Evolutionary conservation across 2,329 filamentous ascomycete genomes (phyloP).

Genomic region (Epichloe typhina): DNA sequence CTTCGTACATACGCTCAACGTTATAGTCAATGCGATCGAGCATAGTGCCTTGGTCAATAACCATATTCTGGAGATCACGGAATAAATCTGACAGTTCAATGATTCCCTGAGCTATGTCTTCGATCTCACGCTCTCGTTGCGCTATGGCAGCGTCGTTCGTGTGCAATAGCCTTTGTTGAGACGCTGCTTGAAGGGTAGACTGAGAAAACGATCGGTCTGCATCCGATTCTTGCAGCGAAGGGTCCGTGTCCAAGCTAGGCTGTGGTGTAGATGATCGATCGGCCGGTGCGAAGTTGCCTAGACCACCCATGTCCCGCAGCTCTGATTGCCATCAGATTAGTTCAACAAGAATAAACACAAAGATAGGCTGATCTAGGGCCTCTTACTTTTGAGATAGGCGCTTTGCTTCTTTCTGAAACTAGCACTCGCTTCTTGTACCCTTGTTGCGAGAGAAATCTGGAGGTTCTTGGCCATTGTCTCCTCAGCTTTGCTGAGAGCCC

Average conservation of each 20-base stretch:
- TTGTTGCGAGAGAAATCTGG: constrained; percentile 75
- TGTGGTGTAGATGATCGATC: constrained; percentile 42
- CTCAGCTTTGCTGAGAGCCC: constrained; percentile 65
- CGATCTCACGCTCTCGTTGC: constrained; percentile 91
- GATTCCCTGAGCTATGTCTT: constrained; percentile 94
- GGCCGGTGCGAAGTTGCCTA: constrained; percentile 33
- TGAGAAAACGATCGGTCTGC: constrained; percentile 88
- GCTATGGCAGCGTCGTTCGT: constrained; percentile 75
- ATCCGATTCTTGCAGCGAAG: constrained; percentile 84
- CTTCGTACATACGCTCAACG: constrained; percentile 84
- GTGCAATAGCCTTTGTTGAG: constrained; percentile 51
- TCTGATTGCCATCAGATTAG: constrained; percentile 32
- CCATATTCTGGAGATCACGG: constrained; percentile 90
- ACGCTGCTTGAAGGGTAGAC: constrained; percentile 69
- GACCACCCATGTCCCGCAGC: constrained; percentile 57
- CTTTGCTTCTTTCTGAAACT: constrained; percentile 95
- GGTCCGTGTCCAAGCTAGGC: constrained; percentile 55
- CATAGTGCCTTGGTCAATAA: constrained; percentile 83
- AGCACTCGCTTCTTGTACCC: constrained; percentile 85
- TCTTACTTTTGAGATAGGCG: constrained; percentile 79
- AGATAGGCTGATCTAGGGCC: constrained; percentile 2
- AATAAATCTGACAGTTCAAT: constrained; percentile 96
- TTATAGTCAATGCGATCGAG: constrained; percentile 96
- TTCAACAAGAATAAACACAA: background rate
- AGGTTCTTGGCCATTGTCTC: constrained; percentile 95